Conservation (phyloP, 1,284 basidiomycete species). For the Apiotrichum siamense region DNA sequence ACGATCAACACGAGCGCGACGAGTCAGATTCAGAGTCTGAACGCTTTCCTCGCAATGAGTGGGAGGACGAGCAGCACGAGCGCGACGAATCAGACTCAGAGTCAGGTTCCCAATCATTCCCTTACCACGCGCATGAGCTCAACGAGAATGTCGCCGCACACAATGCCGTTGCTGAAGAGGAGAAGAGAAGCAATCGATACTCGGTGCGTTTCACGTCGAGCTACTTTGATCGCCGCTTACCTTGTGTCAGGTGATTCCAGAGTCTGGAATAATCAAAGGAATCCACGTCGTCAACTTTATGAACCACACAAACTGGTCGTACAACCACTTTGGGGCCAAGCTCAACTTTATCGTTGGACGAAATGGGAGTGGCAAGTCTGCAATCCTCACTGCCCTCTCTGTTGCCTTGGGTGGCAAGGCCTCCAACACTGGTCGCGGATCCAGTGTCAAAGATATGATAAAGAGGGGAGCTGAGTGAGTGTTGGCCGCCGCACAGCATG, state of each 20-base stretch:
- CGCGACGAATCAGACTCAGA: conserved; percentile 10
- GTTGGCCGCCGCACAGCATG: too few relatives aligned
- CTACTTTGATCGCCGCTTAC: not conserved
- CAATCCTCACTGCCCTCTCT: conserved; percentile 86
- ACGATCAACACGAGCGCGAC: not conserved
- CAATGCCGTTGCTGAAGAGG: not conserved
- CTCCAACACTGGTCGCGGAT: conserved; percentile 76
- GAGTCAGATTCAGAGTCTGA: not conserved
- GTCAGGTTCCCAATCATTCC: not conserved
- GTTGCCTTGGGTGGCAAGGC: conserved; percentile 92
- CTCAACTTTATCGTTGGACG: conserved; percentile 95
- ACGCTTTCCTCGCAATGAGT: not conserved
- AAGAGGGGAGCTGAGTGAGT: conserved; percentile 73
- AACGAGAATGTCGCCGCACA: conserved; percentile 12
- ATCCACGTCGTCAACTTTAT: conserved; percentile 91
- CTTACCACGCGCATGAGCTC: conserved; percentile 6
- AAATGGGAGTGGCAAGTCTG: conserved; percentile 78
- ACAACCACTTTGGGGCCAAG: conserved; percentile 74
- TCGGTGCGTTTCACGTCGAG: not conserved
- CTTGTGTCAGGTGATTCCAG: conserved; percentile 58
- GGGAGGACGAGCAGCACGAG: not conserved
- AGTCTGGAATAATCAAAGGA: conserved; percentile 78
- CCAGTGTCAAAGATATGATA: conserved; percentile 81
- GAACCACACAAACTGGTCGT: conserved; percentile 78
- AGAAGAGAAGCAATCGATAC: not conserved